Evolutionary conservation across 352 stramenopile genomes (phyloP), one percentile per base, ranked within the genome.

Genomic region (Phytophthora tentaculata): DNA sequence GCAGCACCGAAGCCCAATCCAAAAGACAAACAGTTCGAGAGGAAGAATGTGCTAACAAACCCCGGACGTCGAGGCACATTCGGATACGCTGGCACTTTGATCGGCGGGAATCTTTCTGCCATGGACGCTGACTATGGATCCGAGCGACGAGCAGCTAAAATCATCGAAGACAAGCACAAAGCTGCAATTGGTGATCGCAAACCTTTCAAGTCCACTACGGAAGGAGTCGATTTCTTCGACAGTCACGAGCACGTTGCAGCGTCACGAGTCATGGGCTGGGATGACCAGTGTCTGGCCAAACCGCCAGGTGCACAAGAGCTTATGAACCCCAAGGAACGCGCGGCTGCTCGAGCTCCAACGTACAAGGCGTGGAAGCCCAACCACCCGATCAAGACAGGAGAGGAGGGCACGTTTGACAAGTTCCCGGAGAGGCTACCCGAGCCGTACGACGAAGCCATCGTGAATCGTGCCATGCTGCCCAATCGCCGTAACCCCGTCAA

Each of bases 301-400:
- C 76, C 76, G 0, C 80, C 76, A 16, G 83, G 80, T 5, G 69
- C 73, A 35, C 65, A 80, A n/a, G 85, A 90, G 37, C 67, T 87
- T 17, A 88, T 94, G 78, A 92, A 90, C 59, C 85, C 83, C 1
- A 91, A 91, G 52, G 85, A 92, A 61, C 80, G 85, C 16, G 85
- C 83, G 24, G 66, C 67, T 16, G 80, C 83, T 12, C 64, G 69
- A 3, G 82, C 85, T 9, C 51, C 77, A 23, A 88, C 77, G 13
- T 90, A 76, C 73, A 90, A 90, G 44, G 67, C 83, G 12, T 94
- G 85, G 85, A 83, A 78, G 32, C 83, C 85, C 23, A 91, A 83
- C 53, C 76, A 94, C 55, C 78, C 79, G 16, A 77, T 84, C 55
- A 93, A 93, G 57, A 55, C 75, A 0, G 83, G 85, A 39, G 79